These are phyloP conservation scores for Epichloe uncinata DNA, from an alignment of 2,329 filamentous ascomycete species.

Conservation along the genomic window DNA sequence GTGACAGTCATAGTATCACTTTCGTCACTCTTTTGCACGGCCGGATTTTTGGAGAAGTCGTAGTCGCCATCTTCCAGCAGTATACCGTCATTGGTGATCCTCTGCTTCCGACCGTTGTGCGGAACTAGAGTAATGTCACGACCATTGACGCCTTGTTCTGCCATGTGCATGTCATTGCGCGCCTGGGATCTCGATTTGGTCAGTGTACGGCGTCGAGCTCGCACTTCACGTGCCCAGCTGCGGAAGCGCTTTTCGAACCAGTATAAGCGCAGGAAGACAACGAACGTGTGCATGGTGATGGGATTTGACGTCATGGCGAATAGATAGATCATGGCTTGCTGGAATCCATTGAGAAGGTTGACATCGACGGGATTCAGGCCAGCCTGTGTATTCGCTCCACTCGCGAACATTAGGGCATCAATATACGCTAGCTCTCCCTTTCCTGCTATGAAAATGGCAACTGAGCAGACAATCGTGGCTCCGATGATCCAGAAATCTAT, in stretches of 20 bases:
- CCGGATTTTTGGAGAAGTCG: conserved; percentile 12
- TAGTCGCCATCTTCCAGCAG: conserved; percentile 30
- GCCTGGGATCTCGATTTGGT: conserved; percentile 45
- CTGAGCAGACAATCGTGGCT: conserved; percentile 58
- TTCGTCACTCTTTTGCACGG: conserved; percentile 19
- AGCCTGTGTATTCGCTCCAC: conserved; percentile 78
- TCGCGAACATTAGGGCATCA: conserved; percentile 81
- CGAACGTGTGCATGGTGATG: conserved; percentile 69
- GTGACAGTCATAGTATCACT: conserved; percentile 23
- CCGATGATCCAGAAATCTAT: conserved; percentile 69
- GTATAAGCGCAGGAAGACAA: conserved; percentile 86
- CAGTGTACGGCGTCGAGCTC: conserved; percentile 49
- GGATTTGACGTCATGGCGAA: conserved; percentile 65
- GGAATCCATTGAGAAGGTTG: conserved; percentile 55
- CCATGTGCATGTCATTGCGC: conserved; percentile 28
- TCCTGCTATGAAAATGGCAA: conserved; percentile 55
- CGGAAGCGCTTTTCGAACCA: conserved; percentile 98
- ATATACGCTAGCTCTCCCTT: conserved; percentile 57
- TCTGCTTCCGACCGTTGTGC: conserved; percentile 35
- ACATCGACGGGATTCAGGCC: conserved; percentile 73
- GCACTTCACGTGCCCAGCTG: conserved; percentile 62
- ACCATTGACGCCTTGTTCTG: conserved; percentile 51
- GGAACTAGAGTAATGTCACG: conserved; percentile 55
- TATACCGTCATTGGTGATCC: conserved; percentile 49
- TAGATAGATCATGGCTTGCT: conserved; percentile 61